Conservation (phyloP, 2,329 filamentous ascomycete species). For the Coleophoma eucalyptorum region DNA sequence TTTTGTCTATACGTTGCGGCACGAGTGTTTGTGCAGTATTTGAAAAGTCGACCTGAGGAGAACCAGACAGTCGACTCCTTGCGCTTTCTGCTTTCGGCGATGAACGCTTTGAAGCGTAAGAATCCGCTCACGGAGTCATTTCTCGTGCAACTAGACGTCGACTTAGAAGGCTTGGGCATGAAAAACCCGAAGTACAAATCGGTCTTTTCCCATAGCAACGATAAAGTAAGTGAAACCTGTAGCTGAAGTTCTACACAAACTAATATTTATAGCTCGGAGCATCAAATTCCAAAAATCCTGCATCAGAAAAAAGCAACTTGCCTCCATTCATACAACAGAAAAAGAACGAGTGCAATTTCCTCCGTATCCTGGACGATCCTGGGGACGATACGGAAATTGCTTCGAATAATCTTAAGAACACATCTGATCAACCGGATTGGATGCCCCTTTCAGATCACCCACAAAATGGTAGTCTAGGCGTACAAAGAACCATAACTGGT, state of each 20-base stretch:
- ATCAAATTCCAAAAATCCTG: conserved; percentile 13
- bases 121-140: conserved; percentile 95
- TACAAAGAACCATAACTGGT: conserved; percentile 15
- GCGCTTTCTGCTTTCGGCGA: conserved; percentile 86
- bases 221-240: conserved; percentile 21
- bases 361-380: conserved; percentile 2
- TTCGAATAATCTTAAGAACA: background rate
- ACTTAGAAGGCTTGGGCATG: conserved; percentile 71
- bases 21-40: conserved; percentile 90
- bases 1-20: conserved; percentile 97
- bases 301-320: too few species aligned
- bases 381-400: background rate
- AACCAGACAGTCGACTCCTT: conserved; percentile 73
- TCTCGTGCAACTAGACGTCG: conserved; percentile 86
- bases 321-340: too few species aligned
- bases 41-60: conserved; percentile 91
- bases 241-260: background rate
- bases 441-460: conserved; percentile 5
- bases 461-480: conserved; percentile 9
- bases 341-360: too few species aligned
- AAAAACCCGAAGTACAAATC: conserved; percentile 55
- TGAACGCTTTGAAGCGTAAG: conserved; percentile 82
- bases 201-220: conserved; percentile 38
- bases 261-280: conserved; percentile 20
- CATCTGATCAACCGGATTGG: conserved; percentile 12